Evolutionary conservation across 768 basidiomycete genomes (phyloP), one percentile per base, ranked within the genome.

Genomic region (Boletus subcaerulescens): DNA sequence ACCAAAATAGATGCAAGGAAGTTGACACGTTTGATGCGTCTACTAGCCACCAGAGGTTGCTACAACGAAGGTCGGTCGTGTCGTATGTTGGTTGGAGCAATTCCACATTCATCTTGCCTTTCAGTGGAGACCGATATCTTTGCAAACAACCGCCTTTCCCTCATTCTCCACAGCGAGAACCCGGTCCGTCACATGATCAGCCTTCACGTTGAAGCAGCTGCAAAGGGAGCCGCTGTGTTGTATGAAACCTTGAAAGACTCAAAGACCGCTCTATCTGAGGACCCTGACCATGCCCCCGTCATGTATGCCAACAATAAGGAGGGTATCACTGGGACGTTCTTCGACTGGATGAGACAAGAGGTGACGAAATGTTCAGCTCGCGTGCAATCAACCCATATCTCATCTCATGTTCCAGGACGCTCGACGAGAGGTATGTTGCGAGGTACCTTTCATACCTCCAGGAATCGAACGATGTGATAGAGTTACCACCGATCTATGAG

Each of bases 61-160:
- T 72, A 68, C 56, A 59, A 18, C n/a, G 71, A 72, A 70, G 72
- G 71, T 72, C 17, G 43, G 57, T 58, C 50, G 5, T 13, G 22
- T 55, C 6, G 13, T 18, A 44, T 36, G 18, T 45, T 26, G 9
- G 13, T 33, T 29, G 1, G 48, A 29, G 40, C 14, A 43, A 50
- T 20, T 13, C 0, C 11, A 26, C 20, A 17, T 44, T 50, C 12
- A 52, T 29, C 32, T 11, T 0, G 12, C 15, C 9, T 20, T 42
- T 41, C 47, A 75, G 72, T 74, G 26, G 53, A 63, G 15, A 54
- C 50, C 5, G 61, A 71, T 32, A 65, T 65, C 0, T 76, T 72
- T 49, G 59, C 70, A 18, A 74, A 74, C 58, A 74, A 68, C 44
- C 70, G 71, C 0, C 59, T 74, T 8, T 73, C 71, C n/a, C 41